phyloP scores from a whole-genome alignment of 2,329 filamentous ascomycete genomes.

The Arthrobotrys iridis region DNA sequence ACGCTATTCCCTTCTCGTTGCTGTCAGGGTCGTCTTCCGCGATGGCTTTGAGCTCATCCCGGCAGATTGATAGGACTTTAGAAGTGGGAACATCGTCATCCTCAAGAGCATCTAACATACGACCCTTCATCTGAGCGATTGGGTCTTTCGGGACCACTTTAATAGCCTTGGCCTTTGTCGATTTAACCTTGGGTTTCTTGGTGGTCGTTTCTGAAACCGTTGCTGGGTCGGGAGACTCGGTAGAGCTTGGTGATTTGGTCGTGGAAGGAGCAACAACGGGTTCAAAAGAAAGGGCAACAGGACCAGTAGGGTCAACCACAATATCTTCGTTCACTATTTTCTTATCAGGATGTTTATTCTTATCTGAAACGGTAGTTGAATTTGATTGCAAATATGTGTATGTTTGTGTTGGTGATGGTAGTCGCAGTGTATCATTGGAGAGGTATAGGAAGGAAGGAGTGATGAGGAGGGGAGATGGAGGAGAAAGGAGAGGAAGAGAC shows the following conservation, averaged over 20 bases:
- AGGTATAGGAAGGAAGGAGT: background rate
- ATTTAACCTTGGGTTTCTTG: conserved; percentile 32
- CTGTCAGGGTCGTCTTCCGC: conserved; percentile 40
- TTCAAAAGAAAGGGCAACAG: conserved; percentile 44
- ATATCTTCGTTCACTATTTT: conserved; percentile 38
- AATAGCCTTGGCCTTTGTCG: conserved; percentile 7
- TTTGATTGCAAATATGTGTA: background rate
- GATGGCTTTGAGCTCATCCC: conserved; percentile 38
- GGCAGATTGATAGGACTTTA: conserved; percentile 26
- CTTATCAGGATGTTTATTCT: background rate
- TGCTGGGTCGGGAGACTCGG: conserved; percentile 33
- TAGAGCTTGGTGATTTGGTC: conserved; percentile 29
- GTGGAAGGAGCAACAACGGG: background rate
- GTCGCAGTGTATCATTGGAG: background rate
- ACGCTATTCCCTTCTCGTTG: conserved; percentile 42
- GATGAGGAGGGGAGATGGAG: background rate
- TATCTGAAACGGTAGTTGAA: background rate
- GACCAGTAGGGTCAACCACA: conserved; percentile 17
- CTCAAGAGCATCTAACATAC: conserved; percentile 41
- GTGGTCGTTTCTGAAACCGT: background rate
- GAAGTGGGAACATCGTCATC: conserved; percentile 27
- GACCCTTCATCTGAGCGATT: conserved; percentile 42
- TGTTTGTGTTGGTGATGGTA: background rate
- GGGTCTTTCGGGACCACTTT: conserved; percentile 36
- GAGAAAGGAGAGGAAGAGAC: background rate